Conservation (phyloP, 2,329 filamentous ascomycete genomes). For the Diaporthe sp. region DNA sequence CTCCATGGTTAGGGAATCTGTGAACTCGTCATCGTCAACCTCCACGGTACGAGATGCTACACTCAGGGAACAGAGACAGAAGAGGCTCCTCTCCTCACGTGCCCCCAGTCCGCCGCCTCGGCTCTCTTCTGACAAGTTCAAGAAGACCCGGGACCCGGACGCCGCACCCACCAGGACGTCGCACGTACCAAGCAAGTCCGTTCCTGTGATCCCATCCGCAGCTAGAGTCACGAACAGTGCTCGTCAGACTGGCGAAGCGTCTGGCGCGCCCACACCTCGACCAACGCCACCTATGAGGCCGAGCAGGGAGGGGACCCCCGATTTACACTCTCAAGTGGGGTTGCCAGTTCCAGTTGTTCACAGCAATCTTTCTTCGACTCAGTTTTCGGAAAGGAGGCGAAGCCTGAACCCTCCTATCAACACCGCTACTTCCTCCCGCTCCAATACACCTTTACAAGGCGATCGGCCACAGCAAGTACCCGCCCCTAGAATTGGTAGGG, state of each 20-base stretch:
- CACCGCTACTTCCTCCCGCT: constrained; percentile 35
- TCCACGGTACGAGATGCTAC: constrained; percentile 71
- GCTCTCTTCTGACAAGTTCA: constrained; percentile 69
- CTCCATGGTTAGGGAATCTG: constrained; percentile 74
- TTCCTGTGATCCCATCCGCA: constrained; percentile 38
- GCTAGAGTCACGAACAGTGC: constrained; percentile 39
- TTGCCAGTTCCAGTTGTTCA: constrained; percentile 67
- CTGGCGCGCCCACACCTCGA: constrained; percentile 44
- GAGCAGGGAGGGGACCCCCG: constrained; percentile 74
- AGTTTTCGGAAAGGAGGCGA: constrained; percentile 60
- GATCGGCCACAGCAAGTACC: constrained; percentile 42
- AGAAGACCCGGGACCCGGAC: constrained; percentile 49
- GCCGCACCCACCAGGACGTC: constrained; percentile 52
- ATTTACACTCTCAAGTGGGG: constrained; percentile 67
- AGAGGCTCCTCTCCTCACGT: constrained; percentile 56
- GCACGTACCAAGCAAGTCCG: constrained; percentile 41
- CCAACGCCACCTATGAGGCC: constrained; percentile 67
- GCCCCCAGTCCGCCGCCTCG: constrained; percentile 71
- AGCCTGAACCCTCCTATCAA: constrained; percentile 39
- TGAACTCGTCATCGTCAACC: constrained; percentile 78
- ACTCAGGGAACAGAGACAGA: constrained; percentile 56
- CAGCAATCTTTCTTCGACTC: constrained; percentile 66
- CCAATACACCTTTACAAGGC: constrained; percentile 47
- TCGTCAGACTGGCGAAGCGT: constrained; percentile 40
- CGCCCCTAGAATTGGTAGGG: constrained; percentile 46